A percentile compares a stretch with the other conserved stretches of the same genome.
Conservation (phyloP, 225 moss, liverwort and hornwort genomes). For the Neckera pumila region DNA sequence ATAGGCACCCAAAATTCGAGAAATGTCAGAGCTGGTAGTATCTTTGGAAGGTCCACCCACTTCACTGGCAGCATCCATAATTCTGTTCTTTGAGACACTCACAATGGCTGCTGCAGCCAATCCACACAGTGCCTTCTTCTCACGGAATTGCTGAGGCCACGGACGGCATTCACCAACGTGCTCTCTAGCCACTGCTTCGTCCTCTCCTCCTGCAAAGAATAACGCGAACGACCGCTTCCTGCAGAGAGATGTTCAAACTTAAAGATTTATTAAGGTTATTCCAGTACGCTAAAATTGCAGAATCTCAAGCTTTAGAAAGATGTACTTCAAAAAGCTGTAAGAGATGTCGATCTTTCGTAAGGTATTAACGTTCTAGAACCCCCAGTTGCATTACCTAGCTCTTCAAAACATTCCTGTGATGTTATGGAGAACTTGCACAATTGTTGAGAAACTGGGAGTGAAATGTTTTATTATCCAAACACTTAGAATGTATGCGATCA, state of each 20-base stretch:
- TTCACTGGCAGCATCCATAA: neutral
- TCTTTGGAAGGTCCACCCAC: neutral
- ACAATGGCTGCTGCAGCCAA: conserved; percentile 47
- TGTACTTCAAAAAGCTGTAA: neutral
- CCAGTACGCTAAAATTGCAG: neutral
- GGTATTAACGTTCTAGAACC: neutral
- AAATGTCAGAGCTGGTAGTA: neutral
- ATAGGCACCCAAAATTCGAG: neutral
- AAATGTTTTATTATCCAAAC: neutral
- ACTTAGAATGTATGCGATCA: neutral
- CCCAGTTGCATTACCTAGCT: neutral
- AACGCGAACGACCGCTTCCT: conserved; percentile 50
- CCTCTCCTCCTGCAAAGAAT: conserved; percentile 52
- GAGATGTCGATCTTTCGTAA: neutral
- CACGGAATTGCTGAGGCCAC: conserved; percentile 52
- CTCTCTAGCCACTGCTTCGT: conserved; percentile 33
- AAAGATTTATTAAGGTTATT: neutral
- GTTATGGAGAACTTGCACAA: neutral
- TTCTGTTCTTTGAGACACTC: neutral
- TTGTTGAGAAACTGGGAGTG: neutral
- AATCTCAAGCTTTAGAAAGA: neutral
- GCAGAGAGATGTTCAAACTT: neutral
- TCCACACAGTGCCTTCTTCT: conserved; percentile 38
- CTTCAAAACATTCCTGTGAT: neutral
- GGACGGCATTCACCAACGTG: conserved; percentile 41